Evolutionary conservation across 2,329 filamentous ascomycete species (phyloP).

Genomic region (Leptodontidium sp.): DNA sequence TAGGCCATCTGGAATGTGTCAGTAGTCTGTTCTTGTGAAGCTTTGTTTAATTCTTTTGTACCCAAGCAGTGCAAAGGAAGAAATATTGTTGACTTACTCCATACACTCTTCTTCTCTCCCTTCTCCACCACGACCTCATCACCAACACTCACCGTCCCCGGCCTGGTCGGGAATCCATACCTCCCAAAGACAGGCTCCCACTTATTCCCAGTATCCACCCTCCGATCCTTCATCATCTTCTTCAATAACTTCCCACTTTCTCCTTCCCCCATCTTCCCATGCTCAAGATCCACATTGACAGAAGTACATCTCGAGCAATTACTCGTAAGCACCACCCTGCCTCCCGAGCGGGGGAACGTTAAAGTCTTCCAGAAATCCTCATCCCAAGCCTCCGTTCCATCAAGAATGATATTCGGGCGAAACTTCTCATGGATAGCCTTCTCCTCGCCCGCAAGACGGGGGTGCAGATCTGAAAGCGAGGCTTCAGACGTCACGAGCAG

Average conservation of each 20-base stretch:
- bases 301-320: slow-evolving; percentile 75
- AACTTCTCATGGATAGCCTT: slow-evolving; percentile 72
- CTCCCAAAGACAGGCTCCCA: slow-evolving; percentile 76
- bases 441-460: slow-evolving; percentile 57
- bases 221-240: slow-evolving; percentile 73
- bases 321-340: slow-evolving; percentile 64
- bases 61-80: too few species aligned
- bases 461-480: slow-evolving; percentile 71
- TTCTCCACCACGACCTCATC: slow-evolving; percentile 56
- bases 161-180: slow-evolving; percentile 66
- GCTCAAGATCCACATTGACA: slow-evolving; percentile 75
- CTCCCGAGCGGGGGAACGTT: slow-evolving; percentile 47
- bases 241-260: slow-evolving; percentile 70
- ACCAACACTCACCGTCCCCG: slow-evolving; percentile 51
- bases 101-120: slow-evolving; percentile 52
- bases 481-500: slow-evolving; percentile 74
- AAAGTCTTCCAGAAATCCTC: slow-evolving; percentile 78
- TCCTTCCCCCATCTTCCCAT: slow-evolving; percentile 64
- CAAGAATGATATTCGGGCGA: slow-evolving; percentile 75
- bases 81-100: slow-evolving; percentile 52
- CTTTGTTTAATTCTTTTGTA: neutral
- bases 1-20: slow-evolving; percentile 20
- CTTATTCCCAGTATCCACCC: slow-evolving; percentile 71
- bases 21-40: neutral
- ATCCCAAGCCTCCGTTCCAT: slow-evolving; percentile 66